These are phyloP conservation scores for Parvularia atlantis DNA, from an alignment of 78 protist genomes.

Conservation along the genomic window DNA sequence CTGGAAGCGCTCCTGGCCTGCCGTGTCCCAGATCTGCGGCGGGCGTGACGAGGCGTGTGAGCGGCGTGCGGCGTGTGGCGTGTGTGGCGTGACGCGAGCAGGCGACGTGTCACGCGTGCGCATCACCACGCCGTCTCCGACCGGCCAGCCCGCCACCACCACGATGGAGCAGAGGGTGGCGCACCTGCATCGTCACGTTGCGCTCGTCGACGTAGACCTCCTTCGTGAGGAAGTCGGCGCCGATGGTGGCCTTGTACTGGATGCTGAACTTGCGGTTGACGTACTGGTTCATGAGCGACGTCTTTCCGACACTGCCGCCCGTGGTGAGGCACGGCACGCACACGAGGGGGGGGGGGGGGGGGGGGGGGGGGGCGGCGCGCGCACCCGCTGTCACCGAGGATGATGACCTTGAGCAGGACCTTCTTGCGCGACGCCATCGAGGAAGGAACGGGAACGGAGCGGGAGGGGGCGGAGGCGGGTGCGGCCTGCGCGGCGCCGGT, in stretches of 20 bases:
- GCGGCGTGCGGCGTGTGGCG: neutral
- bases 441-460: no score
- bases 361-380: neutral
- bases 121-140: no score
- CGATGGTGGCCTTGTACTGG: slow-evolving; percentile 99
- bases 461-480: no score
- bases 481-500: no score
- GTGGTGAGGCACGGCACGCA: neutral
- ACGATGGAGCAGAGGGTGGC: neutral
- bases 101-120: no score
- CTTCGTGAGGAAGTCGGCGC: slow-evolving; percentile 98
- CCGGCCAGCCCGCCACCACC: no score
- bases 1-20: slow-evolving; percentile 98
- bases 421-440: slow-evolving; percentile 67
- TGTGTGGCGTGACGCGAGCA: neutral
- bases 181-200: slow-evolving; percentile 91
- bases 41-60: neutral
- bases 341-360: neutral
- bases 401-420: slow-evolving; percentile 79
- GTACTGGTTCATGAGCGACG: slow-evolving; percentile 90
- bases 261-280: slow-evolving; percentile 91
- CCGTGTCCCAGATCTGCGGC: slow-evolving; percentile 92
- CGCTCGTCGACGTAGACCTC: slow-evolving; percentile 92
- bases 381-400: slow-evolving; percentile 83
- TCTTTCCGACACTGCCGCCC: slow-evolving; percentile 83